Evolutionary conservation across 2,329 filamentous ascomycete species (phyloP), one percentile per base, ranked within the genome.

Genomic region (Monilinia aucupariae): DNA sequence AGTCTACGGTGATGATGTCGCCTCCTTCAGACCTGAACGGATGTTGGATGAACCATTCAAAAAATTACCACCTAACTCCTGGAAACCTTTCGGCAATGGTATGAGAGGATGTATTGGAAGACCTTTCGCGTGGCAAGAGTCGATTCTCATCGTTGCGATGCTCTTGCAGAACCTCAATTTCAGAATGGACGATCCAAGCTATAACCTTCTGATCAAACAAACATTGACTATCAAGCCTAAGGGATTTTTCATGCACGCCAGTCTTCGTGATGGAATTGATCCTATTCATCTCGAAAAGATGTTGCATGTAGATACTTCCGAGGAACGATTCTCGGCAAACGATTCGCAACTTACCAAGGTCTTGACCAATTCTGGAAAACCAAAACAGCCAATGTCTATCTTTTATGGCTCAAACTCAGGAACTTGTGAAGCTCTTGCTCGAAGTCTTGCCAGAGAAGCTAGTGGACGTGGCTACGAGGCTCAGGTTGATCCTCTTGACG

Each of bases 71-170:
- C 80, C 80, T 17, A 84, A 83, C 61, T 80, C 81, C 39, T 89
- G 85, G 85, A 89, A 89, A 74, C 88, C 89, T 7, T 92, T 92
- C 68, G 90, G 90, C 1, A 89, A 90, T 63, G 89, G 89, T 2
- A 79, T 82, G 67, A 78, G 90, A 60, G 86, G 78, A 0, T 92
- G 89, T 68, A 91, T 92, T 65, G 90, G 90, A 4, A 78, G 88
- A 1, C 80, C 85, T 0, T 92, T 92, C 71, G 88, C 89, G 1
- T 89, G 86, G 86, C 89, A 92, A 71, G 90, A 92, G 74, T 80
- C 82, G 1, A 73, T 88, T 8, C 75, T 90, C 0, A 80, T 81
- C 17, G 77, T 86, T 68, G 83, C 85, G 0, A 80, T 88, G 68
- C 72, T 90, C 10, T 77, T 92, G 62, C 88, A 91, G 69, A 88